Evolutionary conservation across 306 rosid genomes (phyloP), one percentile per base, ranked within the genome.

Genomic region (Castanea crenata): DNA sequence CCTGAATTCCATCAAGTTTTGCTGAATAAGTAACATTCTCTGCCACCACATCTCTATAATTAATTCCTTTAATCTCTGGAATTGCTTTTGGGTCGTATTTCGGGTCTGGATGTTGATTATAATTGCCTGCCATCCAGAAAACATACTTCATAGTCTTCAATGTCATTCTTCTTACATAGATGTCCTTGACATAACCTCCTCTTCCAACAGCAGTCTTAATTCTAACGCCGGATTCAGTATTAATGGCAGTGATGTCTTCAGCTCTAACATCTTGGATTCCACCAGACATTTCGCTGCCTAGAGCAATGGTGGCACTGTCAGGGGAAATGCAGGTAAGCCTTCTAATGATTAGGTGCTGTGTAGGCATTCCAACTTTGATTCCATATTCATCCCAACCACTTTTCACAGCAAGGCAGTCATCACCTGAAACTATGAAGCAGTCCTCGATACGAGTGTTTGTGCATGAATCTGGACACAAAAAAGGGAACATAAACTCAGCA

Each of bases 231-330:
- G 97, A 89, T 76, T 92, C 63, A 1, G 98, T 90, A 8, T 80
- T 70, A 67, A 90, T 78, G 4, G 94, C 94, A 0, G 73, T 79
- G 82, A 87, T 68, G 78, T 89, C 86, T 75, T 94, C 97, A 10
- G 64, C 85, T 59, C 98, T 85, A 14, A 94, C 93, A 54, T 94
- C 89, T 52, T 69, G 41, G 57, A 94, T 88, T 19, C 97, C 96
- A 8, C 98, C 96, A 0, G 96, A 94, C 98, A 94, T 94, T 73
- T 94, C 98, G n/a, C 97, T 94, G 1, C 96, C 98, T 23, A 92
- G 83, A 0, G 98, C 97, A 59, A 94, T 74, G 73, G 83, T 75
- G 0, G 98, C 94, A 27, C 96, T 88, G 31, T 87, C 80, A 0
- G 92, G 93, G 4, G 97, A 92, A 59, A 90, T 81, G 78, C 95